Conservation (phyloP, 2,329 filamentous ascomycete genomes). For the Xylariaceae sp. region DNA sequence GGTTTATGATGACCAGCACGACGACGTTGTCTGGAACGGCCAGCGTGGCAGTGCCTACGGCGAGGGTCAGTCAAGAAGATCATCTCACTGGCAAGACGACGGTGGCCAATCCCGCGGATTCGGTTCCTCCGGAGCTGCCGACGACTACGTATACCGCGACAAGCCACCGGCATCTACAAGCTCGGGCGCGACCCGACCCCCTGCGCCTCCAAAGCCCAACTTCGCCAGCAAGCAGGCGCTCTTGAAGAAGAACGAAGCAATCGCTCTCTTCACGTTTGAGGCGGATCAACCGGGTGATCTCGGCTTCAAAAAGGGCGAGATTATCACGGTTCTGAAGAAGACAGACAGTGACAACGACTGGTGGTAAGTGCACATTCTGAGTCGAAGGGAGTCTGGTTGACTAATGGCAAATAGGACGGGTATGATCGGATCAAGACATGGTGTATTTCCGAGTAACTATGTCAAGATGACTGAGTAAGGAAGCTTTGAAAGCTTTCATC, state of each 20-base stretch:
- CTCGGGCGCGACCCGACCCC: conserved; percentile 67
- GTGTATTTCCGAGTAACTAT: conserved; percentile 87
- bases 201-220: conserved; percentile 84
- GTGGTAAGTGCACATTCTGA: conserved; percentile 57
- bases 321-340: conserved; percentile 91
- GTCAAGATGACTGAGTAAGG: conserved; percentile 54
- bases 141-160: conserved; percentile 42
- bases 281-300: conserved; percentile 88
- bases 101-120: conserved; percentile 51
- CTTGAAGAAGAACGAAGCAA: conserved; percentile 69
- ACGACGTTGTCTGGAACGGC: conserved; percentile 80
- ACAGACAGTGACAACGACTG: conserved; percentile 93
- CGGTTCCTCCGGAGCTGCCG: conserved; percentile 38
- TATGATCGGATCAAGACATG: conserved; percentile 74
- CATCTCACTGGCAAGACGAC: conserved; percentile 67
- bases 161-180: conserved; percentile 37
- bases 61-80: conserved; percentile 39
- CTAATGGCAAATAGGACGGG: conserved; percentile 60
- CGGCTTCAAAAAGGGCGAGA: conserved; percentile 93
- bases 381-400: background rate
- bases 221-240: conserved; percentile 58
- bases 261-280: conserved; percentile 91
- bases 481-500: too few relatives aligned
- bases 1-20: conserved; percentile 77
- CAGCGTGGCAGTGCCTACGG: conserved; percentile 62